Percentiles rank a stretch among this genome's conserved stretches.
Evolutionary conservation across 2,329 filamentous ascomycete species (phyloP).

Genomic region (Alternaria dauci): DNA sequence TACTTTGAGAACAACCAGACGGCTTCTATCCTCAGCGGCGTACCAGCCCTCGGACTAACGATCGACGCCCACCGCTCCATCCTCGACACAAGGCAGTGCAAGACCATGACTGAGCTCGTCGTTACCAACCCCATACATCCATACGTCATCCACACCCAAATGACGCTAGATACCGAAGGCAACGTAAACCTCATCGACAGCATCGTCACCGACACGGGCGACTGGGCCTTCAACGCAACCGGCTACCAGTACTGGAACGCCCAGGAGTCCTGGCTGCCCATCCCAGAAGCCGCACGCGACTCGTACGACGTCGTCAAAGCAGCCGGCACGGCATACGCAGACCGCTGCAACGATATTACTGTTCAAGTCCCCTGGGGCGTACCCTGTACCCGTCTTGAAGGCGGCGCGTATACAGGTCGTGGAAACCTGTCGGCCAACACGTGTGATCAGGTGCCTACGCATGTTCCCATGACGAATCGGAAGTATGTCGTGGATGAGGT

Average conservation of each 20-base stretch:
- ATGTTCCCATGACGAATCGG: conserved; percentile 30
- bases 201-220: conserved; percentile 36
- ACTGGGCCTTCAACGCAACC: conserved; percentile 43
- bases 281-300: conserved; percentile 23
- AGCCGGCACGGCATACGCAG: conserved; percentile 37
- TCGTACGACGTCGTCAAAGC: conserved; percentile 27
- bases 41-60: conserved; percentile 27
- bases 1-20: conserved; percentile 32
- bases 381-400: conserved; percentile 37
- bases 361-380: conserved; percentile 34
- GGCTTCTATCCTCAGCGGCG: conserved; percentile 22
- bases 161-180: conserved; percentile 24
- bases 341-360: conserved; percentile 29
- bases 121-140: conserved; percentile 28
- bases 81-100: conserved; percentile 33
- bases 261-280: conserved; percentile 29
- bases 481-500: conserved; percentile 40
- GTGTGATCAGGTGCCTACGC: conserved; percentile 18
- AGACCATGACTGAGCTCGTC: conserved; percentile 39
- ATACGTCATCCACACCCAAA: conserved; percentile 38
- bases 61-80: conserved; percentile 29
- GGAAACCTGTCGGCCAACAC: conserved; percentile 26
- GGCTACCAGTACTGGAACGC: conserved; percentile 24
- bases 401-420: conserved; percentile 28
- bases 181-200: conserved; percentile 31